Evolutionary conservation across 2,329 filamentous ascomycete species (phyloP), one percentile per base, ranked within the genome.

Genomic region (Aspergillus unguis): DNA sequence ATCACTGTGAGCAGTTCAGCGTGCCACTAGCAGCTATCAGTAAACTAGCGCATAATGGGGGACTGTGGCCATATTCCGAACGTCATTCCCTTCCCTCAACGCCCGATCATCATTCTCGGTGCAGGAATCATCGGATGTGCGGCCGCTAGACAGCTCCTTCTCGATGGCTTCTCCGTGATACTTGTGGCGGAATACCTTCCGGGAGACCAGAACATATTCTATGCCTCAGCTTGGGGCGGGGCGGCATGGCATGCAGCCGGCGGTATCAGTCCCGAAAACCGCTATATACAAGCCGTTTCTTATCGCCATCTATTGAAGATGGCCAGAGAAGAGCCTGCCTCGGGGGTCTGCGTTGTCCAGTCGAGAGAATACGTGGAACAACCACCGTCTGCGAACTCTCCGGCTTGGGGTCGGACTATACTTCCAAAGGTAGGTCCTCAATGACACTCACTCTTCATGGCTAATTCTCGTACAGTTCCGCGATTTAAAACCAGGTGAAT

Each of bases 81-180:
- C 25, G 35, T 44, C 5, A 33, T 57, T 0, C 66, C 69, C 3
- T 72, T 71, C 47, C 44, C 69, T 4, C 68, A 70, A 48, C 65
- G 68, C 6, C 66, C 68, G 5, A 56, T 72, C 32, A 52, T 72
- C 29, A 69, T 72, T 27, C 58, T 72, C 1, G 70, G 70, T n/a
- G 70, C 68, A 17, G 70, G 70, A 2, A 72, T 72, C 38, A 72
- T 72, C 28, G 70, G 70, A n/a, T 72, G 70, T 57, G 65, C 70
- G 3, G 55, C 69, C 2, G 70, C 70, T 5, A 62, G 64, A 25
- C 68, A 71, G 51, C 58, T 73, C 7, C 57, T 73, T 4, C 58
- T 62, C n/a, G 61, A 61, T 28, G 70, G 70, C 2, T 72, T 72
- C 36, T 56, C 62, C 5, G 70, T 72, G 5, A 59, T 62, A 4